These are phyloP conservation scores for Zalerion maritima DNA, from an alignment of 495 filamentous ascomycete genomes.

Conservation along the genomic window DNA sequence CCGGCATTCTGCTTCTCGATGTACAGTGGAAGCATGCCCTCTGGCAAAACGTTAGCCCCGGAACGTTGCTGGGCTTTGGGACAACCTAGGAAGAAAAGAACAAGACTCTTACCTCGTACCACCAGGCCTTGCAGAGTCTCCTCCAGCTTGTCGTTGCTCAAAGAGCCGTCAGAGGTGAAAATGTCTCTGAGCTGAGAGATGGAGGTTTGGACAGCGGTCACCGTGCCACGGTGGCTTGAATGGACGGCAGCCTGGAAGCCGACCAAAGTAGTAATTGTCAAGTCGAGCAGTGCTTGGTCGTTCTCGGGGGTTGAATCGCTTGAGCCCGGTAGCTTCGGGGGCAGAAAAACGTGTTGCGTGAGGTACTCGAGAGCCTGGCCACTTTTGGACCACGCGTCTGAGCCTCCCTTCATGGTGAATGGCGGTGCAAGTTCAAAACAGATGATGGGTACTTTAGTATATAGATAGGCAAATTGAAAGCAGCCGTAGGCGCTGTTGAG, in stretches of 20 bases:
- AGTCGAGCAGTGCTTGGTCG: conserved; percentile 7
- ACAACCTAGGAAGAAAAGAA: not conserved
- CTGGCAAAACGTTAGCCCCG: not conserved
- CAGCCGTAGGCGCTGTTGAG: not conserved
- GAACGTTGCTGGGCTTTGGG: conserved; percentile 3
- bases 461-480: not conserved
- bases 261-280: conserved; percentile 11
- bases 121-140: conserved; percentile 2
- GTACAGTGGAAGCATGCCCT: conserved; percentile 20
- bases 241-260: conserved; percentile 9
- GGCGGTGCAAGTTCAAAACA: conserved; percentile 3
- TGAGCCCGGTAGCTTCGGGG: conserved; percentile 31
- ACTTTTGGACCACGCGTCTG: not conserved
- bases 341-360: conserved; percentile 37
- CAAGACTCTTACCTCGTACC: conserved; percentile 3
- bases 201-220: conserved; percentile 7
- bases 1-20: conserved; percentile 37
- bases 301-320: conserved; percentile 13
- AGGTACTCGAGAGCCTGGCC: conserved; percentile 13
- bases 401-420: not conserved
- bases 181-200: conserved; percentile 6
- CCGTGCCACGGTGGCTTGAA: not conserved
- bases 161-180: conserved; percentile 5
- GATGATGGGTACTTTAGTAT: conserved; percentile 3
- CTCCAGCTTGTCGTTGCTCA: conserved; percentile 5